Conservation (phyloP, 208 protist species). For the Wallacemonas sp. region DNA sequence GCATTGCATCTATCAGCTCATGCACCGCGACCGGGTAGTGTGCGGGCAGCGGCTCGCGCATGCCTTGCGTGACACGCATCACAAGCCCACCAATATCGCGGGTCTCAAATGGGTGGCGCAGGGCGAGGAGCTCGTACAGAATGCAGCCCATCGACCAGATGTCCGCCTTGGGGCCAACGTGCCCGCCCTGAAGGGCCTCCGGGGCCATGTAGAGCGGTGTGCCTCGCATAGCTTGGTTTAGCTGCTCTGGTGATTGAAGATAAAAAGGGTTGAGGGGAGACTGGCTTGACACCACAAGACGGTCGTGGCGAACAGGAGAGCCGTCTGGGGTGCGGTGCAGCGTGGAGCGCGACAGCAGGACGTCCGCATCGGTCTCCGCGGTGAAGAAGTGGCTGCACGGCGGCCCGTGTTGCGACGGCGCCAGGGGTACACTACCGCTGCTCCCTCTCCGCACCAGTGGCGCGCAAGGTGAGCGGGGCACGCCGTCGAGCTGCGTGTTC, state of each 20-base stretch:
- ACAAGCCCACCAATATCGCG: constrained; percentile 72
- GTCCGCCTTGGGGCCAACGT: constrained; percentile 72
- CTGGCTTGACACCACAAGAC: not conserved
- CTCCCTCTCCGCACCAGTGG: not conserved
- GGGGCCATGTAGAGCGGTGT: constrained; percentile 96
- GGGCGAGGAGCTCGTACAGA: constrained; percentile 85
- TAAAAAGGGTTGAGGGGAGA: constrained; percentile 12
- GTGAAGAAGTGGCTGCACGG: not conserved
- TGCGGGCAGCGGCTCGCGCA: constrained; percentile 57
- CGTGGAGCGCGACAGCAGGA: not conserved
- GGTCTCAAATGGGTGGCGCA: constrained; percentile 86
- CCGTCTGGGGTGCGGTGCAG: constrained; percentile 3
- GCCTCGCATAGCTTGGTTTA: constrained; percentile 77
- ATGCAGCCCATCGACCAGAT: constrained; percentile 93
- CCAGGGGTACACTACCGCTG: not conserved
- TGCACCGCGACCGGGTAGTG: constrained; percentile 66
- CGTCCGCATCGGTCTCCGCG: not conserved
- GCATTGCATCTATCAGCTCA: constrained; percentile 62
- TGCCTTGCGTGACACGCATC: constrained; percentile 72
- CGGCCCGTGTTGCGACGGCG: not conserved
- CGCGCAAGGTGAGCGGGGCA: not conserved
- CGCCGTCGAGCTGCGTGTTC: not conserved
- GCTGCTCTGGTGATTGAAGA: constrained; percentile 12
- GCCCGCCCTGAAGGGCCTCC: constrained; percentile 84
- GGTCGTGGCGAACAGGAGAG: not conserved